phyloP scores from a whole-genome alignment of 2,329 filamentous ascomycete species.

The Juglanconis oblonga region DNA sequence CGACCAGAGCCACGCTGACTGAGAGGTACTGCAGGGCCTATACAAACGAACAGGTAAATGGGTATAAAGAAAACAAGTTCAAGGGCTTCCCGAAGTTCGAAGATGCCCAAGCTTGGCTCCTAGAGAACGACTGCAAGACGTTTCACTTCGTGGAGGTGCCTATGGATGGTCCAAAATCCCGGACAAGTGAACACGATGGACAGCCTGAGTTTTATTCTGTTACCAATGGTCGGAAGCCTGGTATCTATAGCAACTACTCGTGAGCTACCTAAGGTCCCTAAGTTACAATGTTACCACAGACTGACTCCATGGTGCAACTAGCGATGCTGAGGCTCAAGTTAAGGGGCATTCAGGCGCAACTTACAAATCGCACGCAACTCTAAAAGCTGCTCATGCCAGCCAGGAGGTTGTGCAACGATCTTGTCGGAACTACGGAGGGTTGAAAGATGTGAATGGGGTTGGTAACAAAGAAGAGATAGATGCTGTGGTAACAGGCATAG shows the following conservation, averaged over 20 bases:
- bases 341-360: not conserved
- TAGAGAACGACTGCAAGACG: not conserved
- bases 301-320: not conserved
- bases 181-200: not conserved
- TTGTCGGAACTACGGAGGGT: not conserved
- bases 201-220: not conserved
- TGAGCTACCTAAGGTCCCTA: not conserved
- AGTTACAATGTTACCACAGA: not conserved
- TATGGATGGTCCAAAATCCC: not conserved
- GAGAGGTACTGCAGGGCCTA: not conserved
- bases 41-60: not conserved
- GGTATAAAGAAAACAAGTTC: not conserved
- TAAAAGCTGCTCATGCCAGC: not conserved
- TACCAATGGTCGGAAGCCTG: not conserved
- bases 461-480: not conserved
- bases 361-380: not conserved
- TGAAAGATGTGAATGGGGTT: not conserved
- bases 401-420: not conserved
- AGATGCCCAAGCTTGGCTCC: not conserved
- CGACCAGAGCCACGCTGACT: not conserved
- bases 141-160: not conserved
- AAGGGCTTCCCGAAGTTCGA: not conserved
- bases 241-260: not conserved
- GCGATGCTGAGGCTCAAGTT: not conserved
- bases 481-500: too few relatives aligned